phyloP scores from a whole-genome alignment of 495 filamentous ascomycete genomes.

The Xylaria cubensis region DNA sequence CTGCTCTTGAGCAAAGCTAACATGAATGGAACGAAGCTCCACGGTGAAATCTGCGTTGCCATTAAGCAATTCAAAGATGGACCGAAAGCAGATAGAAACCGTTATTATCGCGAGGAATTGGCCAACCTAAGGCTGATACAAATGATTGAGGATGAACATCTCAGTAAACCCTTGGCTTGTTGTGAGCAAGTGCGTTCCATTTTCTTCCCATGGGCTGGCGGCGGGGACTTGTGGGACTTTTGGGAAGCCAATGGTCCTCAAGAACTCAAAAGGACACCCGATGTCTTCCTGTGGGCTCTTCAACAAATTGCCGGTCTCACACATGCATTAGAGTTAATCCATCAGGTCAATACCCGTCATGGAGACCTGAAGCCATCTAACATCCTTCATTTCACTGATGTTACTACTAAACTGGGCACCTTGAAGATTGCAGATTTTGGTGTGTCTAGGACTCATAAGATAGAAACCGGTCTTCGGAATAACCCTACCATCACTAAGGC shows the following conservation, averaged over 20 bases:
- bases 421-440: not conserved
- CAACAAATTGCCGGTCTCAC: not conserved
- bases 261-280: not conserved
- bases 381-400: not conserved
- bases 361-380: not conserved
- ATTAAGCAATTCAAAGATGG: not conserved
- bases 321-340: not conserved
- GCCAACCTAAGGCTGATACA: not conserved
- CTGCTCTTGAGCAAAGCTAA: not conserved
- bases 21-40: not conserved
- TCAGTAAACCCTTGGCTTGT: not conserved
- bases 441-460: not conserved
- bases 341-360: not conserved
- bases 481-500: not conserved
- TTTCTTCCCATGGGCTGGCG: not conserved
- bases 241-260: not conserved
- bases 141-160: not conserved
- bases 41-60: not conserved
- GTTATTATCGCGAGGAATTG: not conserved
- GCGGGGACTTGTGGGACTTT: not conserved
- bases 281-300: not conserved
- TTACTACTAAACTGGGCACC: not conserved
- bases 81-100: not conserved
- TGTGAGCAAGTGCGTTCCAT: not conserved
- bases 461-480: not conserved